phyloP scores from a whole-genome alignment of 2,329 filamentous ascomycete species.

The Aspergillus eucalypticola region DNA sequence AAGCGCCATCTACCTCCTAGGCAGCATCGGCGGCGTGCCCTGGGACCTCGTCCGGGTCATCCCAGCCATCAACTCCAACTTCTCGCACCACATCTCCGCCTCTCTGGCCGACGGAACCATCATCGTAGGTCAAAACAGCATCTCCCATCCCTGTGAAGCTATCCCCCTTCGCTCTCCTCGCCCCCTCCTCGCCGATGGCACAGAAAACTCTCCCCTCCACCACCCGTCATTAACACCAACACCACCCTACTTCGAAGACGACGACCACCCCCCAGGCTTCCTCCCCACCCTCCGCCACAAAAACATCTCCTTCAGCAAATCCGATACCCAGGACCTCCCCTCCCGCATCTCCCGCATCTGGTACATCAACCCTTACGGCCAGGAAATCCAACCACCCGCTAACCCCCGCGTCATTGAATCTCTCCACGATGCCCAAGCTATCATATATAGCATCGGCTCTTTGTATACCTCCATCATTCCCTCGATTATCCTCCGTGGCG shows the following conservation, averaged over 20 bases:
- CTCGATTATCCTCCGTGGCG: slow-evolving; percentile 73
- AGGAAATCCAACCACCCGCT: slow-evolving; percentile 82
- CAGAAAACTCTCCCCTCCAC: slow-evolving; percentile 33
- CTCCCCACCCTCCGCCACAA: slow-evolving; percentile 76
- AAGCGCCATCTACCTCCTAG: slow-evolving; percentile 85
- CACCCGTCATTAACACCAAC: slow-evolving; percentile 11
- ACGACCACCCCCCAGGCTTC: slow-evolving; percentile 59
- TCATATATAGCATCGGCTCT: slow-evolving; percentile 92
- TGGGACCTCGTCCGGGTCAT: slow-evolving; percentile 71
- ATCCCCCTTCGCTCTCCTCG: slow-evolving; percentile 51
- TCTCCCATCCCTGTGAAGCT: slow-evolving; percentile 76
- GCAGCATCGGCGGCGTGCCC: slow-evolving; percentile 82
- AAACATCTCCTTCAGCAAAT: slow-evolving; percentile 81
- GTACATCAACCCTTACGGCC: slow-evolving; percentile 99
- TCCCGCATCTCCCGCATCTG: slow-evolving; percentile 78
- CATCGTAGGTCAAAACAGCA: slow-evolving; percentile 90
- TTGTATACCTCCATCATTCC: slow-evolving; percentile 89
- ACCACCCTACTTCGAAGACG: slow-evolving; percentile 46
- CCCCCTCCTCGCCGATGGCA: slow-evolving; percentile 37
- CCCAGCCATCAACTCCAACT: slow-evolving; percentile 91
- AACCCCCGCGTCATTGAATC: slow-evolving; percentile 78
- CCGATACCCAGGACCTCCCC: slow-evolving; percentile 74
- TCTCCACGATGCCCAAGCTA: slow-evolving; percentile 62
- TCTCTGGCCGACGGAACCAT: slow-evolving; percentile 72
- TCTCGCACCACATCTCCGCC: slow-evolving; percentile 90